Evolutionary conservation across 192 early-diverging fungal species (phyloP).

Genomic region (Linderina pennispora): DNA sequence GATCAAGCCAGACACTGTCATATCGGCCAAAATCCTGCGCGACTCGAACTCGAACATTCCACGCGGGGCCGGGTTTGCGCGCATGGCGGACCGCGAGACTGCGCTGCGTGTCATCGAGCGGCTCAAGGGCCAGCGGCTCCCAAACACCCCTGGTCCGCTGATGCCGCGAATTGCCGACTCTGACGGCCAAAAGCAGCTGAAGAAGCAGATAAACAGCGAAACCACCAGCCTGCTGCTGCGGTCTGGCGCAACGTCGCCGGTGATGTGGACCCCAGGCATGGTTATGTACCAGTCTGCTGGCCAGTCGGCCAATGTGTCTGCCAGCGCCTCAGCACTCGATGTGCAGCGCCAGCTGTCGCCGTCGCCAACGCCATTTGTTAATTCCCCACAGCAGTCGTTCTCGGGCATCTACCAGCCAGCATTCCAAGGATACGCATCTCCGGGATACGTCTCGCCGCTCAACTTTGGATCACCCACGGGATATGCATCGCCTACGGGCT

Average conservation of each 20-base stretch:
- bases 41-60: slow-evolving; percentile 58
- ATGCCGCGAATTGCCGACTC: slow-evolving; percentile 79
- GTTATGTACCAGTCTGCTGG: slow-evolving; percentile 30
- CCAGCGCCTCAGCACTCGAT: slow-evolving; percentile 8
- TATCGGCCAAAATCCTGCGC: slow-evolving; percentile 70
- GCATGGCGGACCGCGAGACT: slow-evolving; percentile 65
- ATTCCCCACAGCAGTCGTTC: no score
- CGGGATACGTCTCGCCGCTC: slow-evolving; percentile 15
- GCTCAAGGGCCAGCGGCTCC: slow-evolving; percentile 56
- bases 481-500: slow-evolving; percentile 9
- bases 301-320: no score
- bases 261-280: slow-evolving; percentile 41
- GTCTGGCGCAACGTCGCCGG: slow-evolving; percentile 18
- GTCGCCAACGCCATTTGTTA: no score
- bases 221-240: slow-evolving; percentile 8
- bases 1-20: slow-evolving; percentile 57
- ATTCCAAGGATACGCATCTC: slow-evolving; percentile 4
- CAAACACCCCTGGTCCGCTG: slow-evolving; percentile 56
- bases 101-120: slow-evolving; percentile 61
- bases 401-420: no score
- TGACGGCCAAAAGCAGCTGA: slow-evolving; percentile 70
- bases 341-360: background rate
- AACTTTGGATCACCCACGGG: slow-evolving; percentile 12
- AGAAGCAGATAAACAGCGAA: slow-evolving; percentile 51
- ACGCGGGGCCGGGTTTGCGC: slow-evolving; percentile 77